These are phyloP conservation scores for Ophiostoma ulmi DNA, from an alignment of 2,329 filamentous ascomycete genomes.

Conservation along the genomic window DNA sequence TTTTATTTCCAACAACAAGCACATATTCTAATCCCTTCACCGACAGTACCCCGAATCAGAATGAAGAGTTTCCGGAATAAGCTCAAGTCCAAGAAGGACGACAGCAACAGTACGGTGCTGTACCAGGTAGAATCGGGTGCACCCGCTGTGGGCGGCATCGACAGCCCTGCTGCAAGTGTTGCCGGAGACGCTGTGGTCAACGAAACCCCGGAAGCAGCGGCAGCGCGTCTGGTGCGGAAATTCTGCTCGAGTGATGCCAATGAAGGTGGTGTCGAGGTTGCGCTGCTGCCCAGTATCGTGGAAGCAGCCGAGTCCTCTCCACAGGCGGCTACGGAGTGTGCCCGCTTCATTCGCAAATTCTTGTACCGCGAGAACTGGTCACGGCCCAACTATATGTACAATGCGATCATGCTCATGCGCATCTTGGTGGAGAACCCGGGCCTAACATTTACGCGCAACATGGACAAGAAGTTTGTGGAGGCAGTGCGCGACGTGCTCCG, in stretches of 20 bases:
- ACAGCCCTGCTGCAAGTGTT: slow-evolving; percentile 1
- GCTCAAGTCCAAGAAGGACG: slow-evolving; percentile 21
- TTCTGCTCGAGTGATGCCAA: slow-evolving; percentile 25
- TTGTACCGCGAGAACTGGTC: slow-evolving; percentile 65
- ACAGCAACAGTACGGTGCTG: background rate
- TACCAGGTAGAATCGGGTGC: background rate
- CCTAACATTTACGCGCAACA: slow-evolving; percentile 79
- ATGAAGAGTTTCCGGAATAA: slow-evolving; percentile 28
- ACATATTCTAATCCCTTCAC: background rate
- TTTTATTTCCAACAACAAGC: background rate
- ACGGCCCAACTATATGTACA: slow-evolving; percentile 76
- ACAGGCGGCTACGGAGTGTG: slow-evolving; percentile 73
- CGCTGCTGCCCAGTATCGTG: slow-evolving; percentile 88
- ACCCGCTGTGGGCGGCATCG: background rate
- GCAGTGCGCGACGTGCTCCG: slow-evolving; percentile 70
- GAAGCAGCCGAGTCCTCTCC: slow-evolving; percentile 92
- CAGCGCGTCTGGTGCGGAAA: slow-evolving; percentile 22
- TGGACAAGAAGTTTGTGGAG: slow-evolving; percentile 78
- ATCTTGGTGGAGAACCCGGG: slow-evolving; percentile 93
- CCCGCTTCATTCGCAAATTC: slow-evolving; percentile 74
- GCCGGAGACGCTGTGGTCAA: slow-evolving; percentile 9
- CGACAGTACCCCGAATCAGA: background rate
- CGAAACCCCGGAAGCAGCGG: slow-evolving; percentile 24
- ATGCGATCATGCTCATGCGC: slow-evolving; percentile 89
- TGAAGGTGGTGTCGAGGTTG: slow-evolving; percentile 68